Evolutionary conservation across 2,329 filamentous ascomycete genomes (phyloP).

Genomic region (Didymella exigua): DNA sequence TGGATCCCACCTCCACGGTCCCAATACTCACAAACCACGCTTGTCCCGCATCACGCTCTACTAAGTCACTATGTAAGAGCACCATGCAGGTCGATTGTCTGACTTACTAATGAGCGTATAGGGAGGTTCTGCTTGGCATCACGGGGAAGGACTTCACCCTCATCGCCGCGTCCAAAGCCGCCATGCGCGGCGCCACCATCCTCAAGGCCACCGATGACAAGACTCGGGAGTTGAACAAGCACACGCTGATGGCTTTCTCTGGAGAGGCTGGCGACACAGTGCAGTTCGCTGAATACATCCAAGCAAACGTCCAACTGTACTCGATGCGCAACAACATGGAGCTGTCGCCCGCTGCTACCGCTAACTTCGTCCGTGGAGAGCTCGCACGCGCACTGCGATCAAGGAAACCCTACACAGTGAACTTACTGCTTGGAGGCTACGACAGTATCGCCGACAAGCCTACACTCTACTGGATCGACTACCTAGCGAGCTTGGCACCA

Average conservation of each 20-base stretch:
- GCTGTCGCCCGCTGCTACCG: constrained; percentile 84
- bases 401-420: constrained; percentile 94
- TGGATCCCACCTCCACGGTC: background rate
- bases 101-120: constrained; percentile 50
- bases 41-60: constrained; percentile 14
- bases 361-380: constrained; percentile 92
- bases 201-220: constrained; percentile 97
- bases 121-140: constrained; percentile 98
- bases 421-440: constrained; percentile 90
- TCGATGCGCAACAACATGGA: constrained; percentile 97
- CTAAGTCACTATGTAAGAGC: constrained; percentile 42
- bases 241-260: constrained; percentile 92
- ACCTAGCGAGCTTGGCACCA: constrained; percentile 84
- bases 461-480: constrained; percentile 95
- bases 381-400: constrained; percentile 89
- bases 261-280: constrained; percentile 98
- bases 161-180: constrained; percentile 95
- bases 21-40: background rate
- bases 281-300: constrained; percentile 99
- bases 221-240: constrained; percentile 88
- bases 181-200: constrained; percentile 95
- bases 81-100: background rate
- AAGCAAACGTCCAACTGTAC: constrained; percentile 97
- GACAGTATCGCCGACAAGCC: constrained; percentile 92
- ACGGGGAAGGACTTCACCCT: constrained; percentile 99